phyloP scores from a whole-genome alignment of 2,329 filamentous ascomycete genomes.

The Diaporthe sp. region DNA sequence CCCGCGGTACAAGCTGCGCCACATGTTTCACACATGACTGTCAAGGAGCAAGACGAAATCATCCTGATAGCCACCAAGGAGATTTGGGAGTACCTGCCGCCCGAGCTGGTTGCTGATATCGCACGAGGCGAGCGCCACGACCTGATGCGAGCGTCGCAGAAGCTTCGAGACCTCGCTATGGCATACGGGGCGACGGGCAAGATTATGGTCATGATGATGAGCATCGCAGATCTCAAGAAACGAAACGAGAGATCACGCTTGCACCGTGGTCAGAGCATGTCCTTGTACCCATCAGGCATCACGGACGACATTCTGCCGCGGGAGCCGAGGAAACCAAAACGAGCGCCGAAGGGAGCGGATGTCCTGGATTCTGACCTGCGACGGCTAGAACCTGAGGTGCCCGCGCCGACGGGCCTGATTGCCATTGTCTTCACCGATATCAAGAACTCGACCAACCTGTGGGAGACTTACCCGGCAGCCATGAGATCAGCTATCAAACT shows the following conservation, averaged over 20 bases:
- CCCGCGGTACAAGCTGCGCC: constrained; percentile 94
- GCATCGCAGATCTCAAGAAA: constrained; percentile 90
- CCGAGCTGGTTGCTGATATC: constrained; percentile 91
- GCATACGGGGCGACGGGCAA: constrained; percentile 94
- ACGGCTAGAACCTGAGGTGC: constrained; percentile 89
- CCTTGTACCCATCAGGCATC: constrained; percentile 81
- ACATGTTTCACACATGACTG: constrained; percentile 80
- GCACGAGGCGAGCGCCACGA: constrained; percentile 88
- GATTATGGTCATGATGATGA: constrained; percentile 99
- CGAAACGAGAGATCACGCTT: constrained; percentile 79
- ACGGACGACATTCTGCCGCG: constrained; percentile 77
- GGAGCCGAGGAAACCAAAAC: constrained; percentile 69
- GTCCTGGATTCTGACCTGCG: constrained; percentile 89
- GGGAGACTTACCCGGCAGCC: constrained; percentile 94
- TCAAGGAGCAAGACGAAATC: constrained; percentile 93
- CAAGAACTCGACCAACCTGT: constrained; percentile 95
- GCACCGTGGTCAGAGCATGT: constrained; percentile 85
- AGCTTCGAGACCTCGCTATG: constrained; percentile 93
- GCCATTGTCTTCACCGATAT: constrained; percentile 98
- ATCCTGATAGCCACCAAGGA: constrained; percentile 92
- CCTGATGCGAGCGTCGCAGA: constrained; percentile 94
- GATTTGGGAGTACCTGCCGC: constrained; percentile 93
- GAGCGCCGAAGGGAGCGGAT: constrained; percentile 60
- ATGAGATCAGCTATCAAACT: constrained; percentile 98
- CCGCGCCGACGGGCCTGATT: constrained; percentile 89